phyloP scores from a whole-genome alignment of 1,284 basidiomycete genomes.

The Grifola frondosa region DNA sequence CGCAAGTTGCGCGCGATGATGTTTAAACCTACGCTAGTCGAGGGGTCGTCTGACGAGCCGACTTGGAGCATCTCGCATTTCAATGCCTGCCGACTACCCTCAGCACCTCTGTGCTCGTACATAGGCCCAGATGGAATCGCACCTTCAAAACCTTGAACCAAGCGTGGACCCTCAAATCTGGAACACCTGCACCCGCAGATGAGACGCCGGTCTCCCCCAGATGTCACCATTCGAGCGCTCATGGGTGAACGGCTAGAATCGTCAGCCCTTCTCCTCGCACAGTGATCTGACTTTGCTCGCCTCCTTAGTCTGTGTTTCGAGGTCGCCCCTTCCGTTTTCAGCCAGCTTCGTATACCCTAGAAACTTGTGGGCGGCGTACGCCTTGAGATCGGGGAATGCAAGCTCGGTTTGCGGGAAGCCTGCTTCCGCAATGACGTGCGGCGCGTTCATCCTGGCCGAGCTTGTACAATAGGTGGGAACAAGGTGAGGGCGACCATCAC shows the following conservation, averaged over 20 bases:
- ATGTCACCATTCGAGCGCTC: conserved; percentile 1
- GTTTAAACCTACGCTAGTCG: conserved; percentile 26
- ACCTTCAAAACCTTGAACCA: conserved; percentile 33
- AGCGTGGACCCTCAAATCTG: conserved; percentile 25
- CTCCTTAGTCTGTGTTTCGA: conserved; percentile 24
- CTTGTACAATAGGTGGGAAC: conserved; percentile 29
- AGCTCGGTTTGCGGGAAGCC: conserved; percentile 30
- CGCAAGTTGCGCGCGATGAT: conserved; percentile 31
- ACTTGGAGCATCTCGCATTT: conserved; percentile 30
- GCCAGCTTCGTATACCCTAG: conserved; percentile 26
- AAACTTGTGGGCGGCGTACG: conserved; percentile 23
- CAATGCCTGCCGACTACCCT: too few relatives aligned
- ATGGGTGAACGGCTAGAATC: conserved; percentile 26
- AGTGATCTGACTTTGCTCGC: conserved; percentile 21
- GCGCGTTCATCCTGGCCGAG: conserved; percentile 35
- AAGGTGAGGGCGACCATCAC: conserved; percentile 8
- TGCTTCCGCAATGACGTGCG: conserved; percentile 31
- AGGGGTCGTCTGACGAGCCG: conserved; percentile 29
- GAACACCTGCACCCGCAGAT: conserved; percentile 29
- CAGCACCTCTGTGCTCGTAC: too few relatives aligned
- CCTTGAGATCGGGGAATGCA: conserved; percentile 33
- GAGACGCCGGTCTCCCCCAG: too few relatives aligned
- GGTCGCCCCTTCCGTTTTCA: conserved; percentile 25
- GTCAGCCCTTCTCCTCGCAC: conserved; percentile 23
- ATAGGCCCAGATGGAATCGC: too few relatives aligned